phyloP scores from a whole-genome alignment of 2,329 filamentous ascomycete species.

The Alternaria sp. region DNA sequence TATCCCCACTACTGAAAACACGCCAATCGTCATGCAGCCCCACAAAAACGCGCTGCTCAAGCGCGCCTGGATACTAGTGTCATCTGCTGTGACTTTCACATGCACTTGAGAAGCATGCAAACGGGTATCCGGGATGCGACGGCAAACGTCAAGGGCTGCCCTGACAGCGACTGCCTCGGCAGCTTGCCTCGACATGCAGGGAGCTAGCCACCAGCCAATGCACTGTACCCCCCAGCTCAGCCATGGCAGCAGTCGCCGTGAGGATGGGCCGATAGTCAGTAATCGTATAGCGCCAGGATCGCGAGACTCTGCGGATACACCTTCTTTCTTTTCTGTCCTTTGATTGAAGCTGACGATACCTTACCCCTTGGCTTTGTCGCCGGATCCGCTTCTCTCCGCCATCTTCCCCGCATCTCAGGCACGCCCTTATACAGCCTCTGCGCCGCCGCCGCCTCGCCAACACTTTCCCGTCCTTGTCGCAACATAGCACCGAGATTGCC shows the following conservation, averaged over 20 bases:
- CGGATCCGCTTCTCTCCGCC: conserved; percentile 1
- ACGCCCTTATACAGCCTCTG: background rate
- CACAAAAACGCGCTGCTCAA: conserved; percentile 6
- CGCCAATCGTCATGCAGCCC: conserved; percentile 16
- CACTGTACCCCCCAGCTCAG: background rate
- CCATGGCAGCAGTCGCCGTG: background rate
- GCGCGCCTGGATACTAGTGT: background rate
- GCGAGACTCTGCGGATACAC: background rate
- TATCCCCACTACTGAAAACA: background rate
- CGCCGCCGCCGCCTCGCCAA: too few relatives aligned
- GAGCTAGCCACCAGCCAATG: conserved; percentile 4
- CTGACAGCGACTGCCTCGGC: conserved; percentile 13
- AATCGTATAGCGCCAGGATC: background rate
- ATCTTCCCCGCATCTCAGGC: conserved; percentile 1
- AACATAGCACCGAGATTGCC: background rate
- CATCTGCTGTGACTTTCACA: background rate
- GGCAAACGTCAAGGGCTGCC: background rate
- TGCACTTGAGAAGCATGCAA: background rate
- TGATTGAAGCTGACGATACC: background rate
- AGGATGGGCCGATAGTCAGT: conserved; percentile 4
- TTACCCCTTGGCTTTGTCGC: background rate
- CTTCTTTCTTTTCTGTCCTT: background rate
- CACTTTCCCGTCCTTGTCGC: background rate
- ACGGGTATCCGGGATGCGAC: background rate
- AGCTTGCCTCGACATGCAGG: conserved; percentile 4